A percentile compares a stretch with the other conserved stretches of the same genome.
Conservation (phyloP, 1,284 basidiomycete species). For the Boletellus deceptivus region DNA sequence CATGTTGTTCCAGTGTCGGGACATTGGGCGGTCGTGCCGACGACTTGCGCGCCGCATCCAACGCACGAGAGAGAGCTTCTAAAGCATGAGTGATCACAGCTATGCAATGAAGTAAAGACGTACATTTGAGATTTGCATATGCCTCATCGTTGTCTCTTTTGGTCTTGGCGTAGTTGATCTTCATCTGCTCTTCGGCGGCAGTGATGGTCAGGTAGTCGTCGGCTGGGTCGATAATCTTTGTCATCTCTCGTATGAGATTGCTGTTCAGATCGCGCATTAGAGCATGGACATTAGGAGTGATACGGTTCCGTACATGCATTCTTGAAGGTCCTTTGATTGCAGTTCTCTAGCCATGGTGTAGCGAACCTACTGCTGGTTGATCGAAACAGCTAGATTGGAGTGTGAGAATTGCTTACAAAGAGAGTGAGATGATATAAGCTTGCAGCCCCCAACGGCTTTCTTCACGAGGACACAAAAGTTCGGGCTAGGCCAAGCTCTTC, state of each 20-base stretch:
- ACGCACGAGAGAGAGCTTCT: constrained; percentile 58
- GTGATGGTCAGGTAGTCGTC: constrained; percentile 73
- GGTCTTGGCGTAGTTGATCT: constrained; percentile 48
- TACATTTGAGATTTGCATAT: constrained; percentile 60
- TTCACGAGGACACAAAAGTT: constrained; percentile 78
- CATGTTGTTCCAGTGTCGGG: constrained; percentile 63
- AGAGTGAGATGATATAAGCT: background rate
- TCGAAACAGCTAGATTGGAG: background rate
- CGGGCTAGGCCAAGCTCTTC: constrained; percentile 74
- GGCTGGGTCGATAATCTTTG: constrained; percentile 66
- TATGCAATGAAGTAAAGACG: constrained; percentile 3
- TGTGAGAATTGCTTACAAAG: constrained; percentile 29
- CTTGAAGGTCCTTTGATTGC: constrained; percentile 35
- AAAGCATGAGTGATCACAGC: background rate
- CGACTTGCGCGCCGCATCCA: constrained; percentile 69
- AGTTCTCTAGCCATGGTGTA: constrained; percentile 27
- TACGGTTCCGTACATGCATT: constrained; percentile 30
- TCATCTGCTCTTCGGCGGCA: constrained; percentile 66
- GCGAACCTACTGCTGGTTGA: too few relatives aligned
- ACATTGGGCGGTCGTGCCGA: constrained; percentile 66
- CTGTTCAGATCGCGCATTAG: constrained; percentile 34
- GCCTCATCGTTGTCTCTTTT: constrained; percentile 66
- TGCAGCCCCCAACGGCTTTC: background rate
- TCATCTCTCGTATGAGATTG: constrained; percentile 65
- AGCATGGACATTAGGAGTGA: background rate